A percentile compares a stretch with the other conserved stretches of the same genome.
Conservation (phyloP, 768 basidiomycete species). For the Lyophyllum atratum region DNA sequence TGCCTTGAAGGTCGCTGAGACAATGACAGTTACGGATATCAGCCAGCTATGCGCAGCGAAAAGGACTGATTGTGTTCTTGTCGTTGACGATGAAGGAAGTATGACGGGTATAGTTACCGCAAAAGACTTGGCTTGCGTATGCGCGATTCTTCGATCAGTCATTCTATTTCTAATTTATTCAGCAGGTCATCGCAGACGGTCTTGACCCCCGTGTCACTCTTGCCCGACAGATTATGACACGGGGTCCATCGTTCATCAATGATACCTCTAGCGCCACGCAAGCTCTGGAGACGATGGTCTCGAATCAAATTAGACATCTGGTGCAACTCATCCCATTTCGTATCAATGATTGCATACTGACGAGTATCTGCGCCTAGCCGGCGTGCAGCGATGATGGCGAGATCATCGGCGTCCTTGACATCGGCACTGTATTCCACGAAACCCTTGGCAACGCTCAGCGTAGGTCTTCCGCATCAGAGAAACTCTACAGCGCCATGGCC, state of each 20-base stretch:
- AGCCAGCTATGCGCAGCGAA: conserved; percentile 98
- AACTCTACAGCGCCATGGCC: conserved; percentile 94
- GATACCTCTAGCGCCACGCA: conserved; percentile 98
- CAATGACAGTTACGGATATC: conserved; percentile 94
- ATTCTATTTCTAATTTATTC: conserved; percentile 1
- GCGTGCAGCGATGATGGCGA: conserved; percentile 99
- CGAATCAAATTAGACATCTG: conserved; percentile 92
- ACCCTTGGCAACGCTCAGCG: conserved; percentile 98
- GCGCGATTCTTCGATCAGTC: conserved; percentile 21
- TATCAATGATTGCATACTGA: background rate
- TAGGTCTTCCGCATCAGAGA: conserved; percentile 94
- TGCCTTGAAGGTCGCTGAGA: conserved; percentile 94
- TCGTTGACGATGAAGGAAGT: conserved; percentile 98
- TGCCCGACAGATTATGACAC: conserved; percentile 96
- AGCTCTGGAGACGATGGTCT: conserved; percentile 97
- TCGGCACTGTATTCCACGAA: conserved; percentile 99
- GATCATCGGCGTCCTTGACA: conserved; percentile 96
- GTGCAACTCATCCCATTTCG: conserved; percentile 45
- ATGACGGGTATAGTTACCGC: conserved; percentile 99
- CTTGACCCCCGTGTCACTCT: conserved; percentile 91
- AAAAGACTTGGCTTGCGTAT: conserved; percentile 93
- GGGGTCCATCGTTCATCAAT: conserved; percentile 97
- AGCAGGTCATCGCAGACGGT: conserved; percentile 94
- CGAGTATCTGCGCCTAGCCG: conserved; percentile 54
- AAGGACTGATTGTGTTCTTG: conserved; percentile 96